Evolutionary conservation across 805 yeast species (phyloP), one percentile per base, ranked within the genome.

Genomic region (Millerozyma miso): DNA sequence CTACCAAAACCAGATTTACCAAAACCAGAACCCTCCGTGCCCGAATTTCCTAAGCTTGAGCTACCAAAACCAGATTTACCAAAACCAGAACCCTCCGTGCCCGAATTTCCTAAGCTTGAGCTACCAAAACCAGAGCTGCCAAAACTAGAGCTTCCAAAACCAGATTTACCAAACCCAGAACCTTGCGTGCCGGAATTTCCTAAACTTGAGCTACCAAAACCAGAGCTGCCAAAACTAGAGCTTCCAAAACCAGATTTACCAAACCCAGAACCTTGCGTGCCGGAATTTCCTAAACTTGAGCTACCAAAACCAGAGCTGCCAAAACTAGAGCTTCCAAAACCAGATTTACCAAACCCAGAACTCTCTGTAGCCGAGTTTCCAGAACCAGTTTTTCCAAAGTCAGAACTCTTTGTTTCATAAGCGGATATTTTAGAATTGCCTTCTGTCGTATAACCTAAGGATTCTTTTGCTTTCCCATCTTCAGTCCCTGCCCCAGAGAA

Each of bases 321-420:
- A 43, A 48, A 52, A 8, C 46, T 44, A 14, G 54, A 39, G 6
- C 35, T 33, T 15, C 55, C 53, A 41, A 44, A 51, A 8, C 48
- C 44, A 26, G 49, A 41, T 8, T 56, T 38, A 7, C 60, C 62
- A 45, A 54, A 55, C 3, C 55, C 52, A 5, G 62, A 20, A 3
- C 12, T 10, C 31, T 26, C 13, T 26, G 8, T 26, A n/a, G n/a
- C n/a, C n/a, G n/a, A n/a, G n/a, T n/a, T n/a, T n/a, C n/a, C n/a
- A n/a, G n/a, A n/a, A n/a, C n/a, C n/a, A n/a, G n/a, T n/a, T n/a
- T n/a, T n/a, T n/a, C n/a, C n/a, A n/a, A n/a, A n/a, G n/a, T n/a
- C n/a, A n/a, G n/a, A n/a, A n/a, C n/a, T n/a, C n/a, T n/a, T n/a
- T n/a, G n/a, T n/a, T n/a, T n/a, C n/a, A n/a, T n/a, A n/a, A n/a